phyloP scores from a whole-genome alignment of 2,329 filamentous ascomycete genomes.

The Epicoccum nigrum region DNA sequence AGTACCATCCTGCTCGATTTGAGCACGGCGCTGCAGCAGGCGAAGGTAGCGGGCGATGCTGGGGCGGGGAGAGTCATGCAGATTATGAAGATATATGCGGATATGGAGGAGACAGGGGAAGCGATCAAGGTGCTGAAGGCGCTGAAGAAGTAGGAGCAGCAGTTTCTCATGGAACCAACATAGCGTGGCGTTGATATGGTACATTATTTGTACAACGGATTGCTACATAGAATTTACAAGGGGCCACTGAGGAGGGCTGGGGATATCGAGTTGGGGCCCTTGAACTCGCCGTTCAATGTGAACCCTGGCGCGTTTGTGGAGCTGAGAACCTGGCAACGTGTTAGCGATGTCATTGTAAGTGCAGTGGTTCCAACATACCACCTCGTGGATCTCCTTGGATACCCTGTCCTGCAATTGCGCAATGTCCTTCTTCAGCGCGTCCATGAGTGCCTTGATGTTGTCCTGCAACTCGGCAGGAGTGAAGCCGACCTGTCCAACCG shows the following conservation, averaged over 20 bases:
- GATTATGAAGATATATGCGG: constrained; percentile 65
- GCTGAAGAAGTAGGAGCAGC: constrained; percentile 29
- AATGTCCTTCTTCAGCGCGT: constrained; percentile 79
- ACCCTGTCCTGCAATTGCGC: constrained; percentile 66
- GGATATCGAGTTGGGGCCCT: constrained; percentile 53
- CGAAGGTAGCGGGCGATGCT: constrained; percentile 50
- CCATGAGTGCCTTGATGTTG: constrained; percentile 81
- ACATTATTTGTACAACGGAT: constrained; percentile 42
- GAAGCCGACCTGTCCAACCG: constrained; percentile 89
- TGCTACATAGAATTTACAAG: constrained; percentile 34
- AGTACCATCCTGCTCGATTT: constrained; percentile 70
- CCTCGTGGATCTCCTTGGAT: constrained; percentile 75
- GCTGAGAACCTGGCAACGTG: constrained; percentile 70
- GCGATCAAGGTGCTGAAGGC: constrained; percentile 63
- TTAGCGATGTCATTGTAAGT: constrained; percentile 37
- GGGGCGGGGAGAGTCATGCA: constrained; percentile 57
- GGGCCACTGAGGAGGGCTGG: constrained; percentile 48
- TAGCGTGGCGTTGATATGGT: constrained; percentile 56
- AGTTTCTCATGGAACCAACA: constrained; percentile 35
- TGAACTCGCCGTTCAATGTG: constrained; percentile 81
- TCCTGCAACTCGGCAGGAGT: constrained; percentile 83
- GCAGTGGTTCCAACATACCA: constrained; percentile 54
- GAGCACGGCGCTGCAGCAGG: constrained; percentile 66
- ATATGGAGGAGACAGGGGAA: constrained; percentile 65
- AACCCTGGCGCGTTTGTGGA: constrained; percentile 87